Evolutionary conservation across 352 stramenopile species (phyloP).

Genomic region (Globisporangium orthogonon): DNA sequence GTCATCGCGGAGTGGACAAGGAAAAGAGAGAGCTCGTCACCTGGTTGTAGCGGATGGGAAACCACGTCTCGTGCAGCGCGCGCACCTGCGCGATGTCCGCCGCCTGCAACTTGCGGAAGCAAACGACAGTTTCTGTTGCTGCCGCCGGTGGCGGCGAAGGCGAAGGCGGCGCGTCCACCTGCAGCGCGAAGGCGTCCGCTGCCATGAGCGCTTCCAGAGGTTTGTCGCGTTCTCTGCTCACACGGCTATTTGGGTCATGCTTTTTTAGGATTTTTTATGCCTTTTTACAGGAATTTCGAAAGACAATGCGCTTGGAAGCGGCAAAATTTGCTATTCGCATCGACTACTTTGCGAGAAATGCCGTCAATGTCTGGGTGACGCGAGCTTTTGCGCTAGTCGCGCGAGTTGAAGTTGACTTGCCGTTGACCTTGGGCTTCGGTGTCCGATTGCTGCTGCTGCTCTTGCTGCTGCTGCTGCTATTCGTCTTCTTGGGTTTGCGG

Average conservation of each 20-base stretch:
- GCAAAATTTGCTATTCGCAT: not conserved
- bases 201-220: not conserved
- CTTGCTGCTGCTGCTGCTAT: not conserved
- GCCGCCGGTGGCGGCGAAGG: too few species aligned
- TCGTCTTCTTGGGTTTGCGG: not conserved
- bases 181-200: slow-evolving; percentile 7
- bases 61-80: slow-evolving; percentile 94
- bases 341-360: slow-evolving; percentile 48
- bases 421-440: slow-evolving; percentile 1
- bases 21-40: slow-evolving; percentile 5
- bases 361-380: slow-evolving; percentile 21
- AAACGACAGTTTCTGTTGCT: slow-evolving; percentile 32
- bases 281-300: not conserved
- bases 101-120: slow-evolving; percentile 64
- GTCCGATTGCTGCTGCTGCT: too few species aligned
- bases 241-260: not conserved
- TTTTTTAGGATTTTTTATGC: not conserved
- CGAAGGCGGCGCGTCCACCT: slow-evolving; percentile 7
- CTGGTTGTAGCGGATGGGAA: slow-evolving; percentile 95
- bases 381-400: slow-evolving; percentile 17
- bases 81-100: slow-evolving; percentile 89
- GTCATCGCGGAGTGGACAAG: too few species aligned
- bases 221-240: not conserved
- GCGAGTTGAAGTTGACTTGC: not conserved
- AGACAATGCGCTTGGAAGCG: not conserved